A percentile compares a stretch with the other conserved stretches of the same genome.
phyloP scores from a whole-genome alignment of 2,329 filamentous ascomycete species.

The Aspergillus arachidicola region DNA sequence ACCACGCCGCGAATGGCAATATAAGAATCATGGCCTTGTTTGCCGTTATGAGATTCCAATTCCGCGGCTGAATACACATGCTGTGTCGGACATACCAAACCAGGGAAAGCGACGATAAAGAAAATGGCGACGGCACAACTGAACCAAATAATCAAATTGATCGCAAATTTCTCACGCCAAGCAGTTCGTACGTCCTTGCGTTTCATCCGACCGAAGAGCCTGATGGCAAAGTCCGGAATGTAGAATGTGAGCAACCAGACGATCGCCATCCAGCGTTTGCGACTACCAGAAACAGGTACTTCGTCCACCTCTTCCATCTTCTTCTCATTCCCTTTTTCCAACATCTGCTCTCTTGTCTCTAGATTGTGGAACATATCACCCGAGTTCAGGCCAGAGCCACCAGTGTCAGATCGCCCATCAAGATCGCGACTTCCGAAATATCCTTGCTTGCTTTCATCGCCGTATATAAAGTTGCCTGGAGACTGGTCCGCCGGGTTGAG shows the following conservation, averaged over 20 bases:
- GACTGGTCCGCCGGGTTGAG: constrained; percentile 50
- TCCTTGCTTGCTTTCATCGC: constrained; percentile 72
- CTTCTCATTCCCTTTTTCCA: constrained; percentile 91
- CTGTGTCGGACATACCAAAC: constrained; percentile 87
- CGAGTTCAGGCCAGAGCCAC: constrained; percentile 83
- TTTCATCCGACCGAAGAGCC: constrained; percentile 76
- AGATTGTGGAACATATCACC: constrained; percentile 99
- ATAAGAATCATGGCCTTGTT: constrained; percentile 66
- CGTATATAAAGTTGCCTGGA: constrained; percentile 66
- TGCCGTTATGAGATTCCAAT: constrained; percentile 72
- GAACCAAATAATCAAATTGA: constrained; percentile 97
- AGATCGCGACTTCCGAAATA: constrained; percentile 82
- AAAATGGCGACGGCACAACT: constrained; percentile 77
- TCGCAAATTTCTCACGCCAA: constrained; percentile 96
- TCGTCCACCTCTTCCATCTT: constrained; percentile 89
- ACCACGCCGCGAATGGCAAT: constrained; percentile 86
- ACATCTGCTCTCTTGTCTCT: constrained; percentile 90
- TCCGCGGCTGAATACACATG: constrained; percentile 81
- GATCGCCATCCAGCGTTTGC: constrained; percentile 87
- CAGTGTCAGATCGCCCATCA: constrained; percentile 87
- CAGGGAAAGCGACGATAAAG: constrained; percentile 86
- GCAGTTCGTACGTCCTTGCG: constrained; percentile 90
- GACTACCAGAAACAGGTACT: constrained; percentile 71
- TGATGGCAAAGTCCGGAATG: constrained; percentile 81
- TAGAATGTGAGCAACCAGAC: constrained; percentile 85